A percentile compares a stretch with the other conserved stretches of the same genome.
Conservation (phyloP, 495 filamentous ascomycete genomes). For the Staphylotrichum tortipilum region DNA sequence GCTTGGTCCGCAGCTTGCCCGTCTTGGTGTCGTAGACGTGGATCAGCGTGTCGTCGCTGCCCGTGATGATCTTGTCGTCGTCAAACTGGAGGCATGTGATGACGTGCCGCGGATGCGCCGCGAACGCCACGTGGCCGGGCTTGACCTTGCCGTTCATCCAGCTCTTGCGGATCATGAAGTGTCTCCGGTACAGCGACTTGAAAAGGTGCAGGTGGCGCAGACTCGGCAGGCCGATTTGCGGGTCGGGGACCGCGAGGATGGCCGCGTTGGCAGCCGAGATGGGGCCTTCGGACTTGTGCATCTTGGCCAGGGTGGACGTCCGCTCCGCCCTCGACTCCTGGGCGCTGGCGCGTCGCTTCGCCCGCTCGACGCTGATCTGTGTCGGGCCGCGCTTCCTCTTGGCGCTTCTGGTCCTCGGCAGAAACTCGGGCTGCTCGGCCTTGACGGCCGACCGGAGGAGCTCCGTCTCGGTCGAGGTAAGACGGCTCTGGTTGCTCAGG, state of each 20-base stretch:
- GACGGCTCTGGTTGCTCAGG: conserved; percentile 46
- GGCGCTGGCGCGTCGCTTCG: conserved; percentile 44
- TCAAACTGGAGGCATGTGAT: conserved; percentile 98
- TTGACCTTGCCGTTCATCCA: conserved; percentile 83
- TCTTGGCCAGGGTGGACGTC: conserved; percentile 24
- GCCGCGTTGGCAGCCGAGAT: conserved; percentile 79
- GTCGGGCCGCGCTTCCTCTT: conserved; percentile 37
- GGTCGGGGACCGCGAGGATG: conserved; percentile 69
- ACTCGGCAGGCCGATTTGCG: conserved; percentile 66
- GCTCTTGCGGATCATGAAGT: conserved; percentile 76
- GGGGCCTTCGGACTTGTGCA: conserved; percentile 62
- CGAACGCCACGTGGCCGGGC: conserved; percentile 91
- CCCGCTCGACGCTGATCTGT: conserved; percentile 36
- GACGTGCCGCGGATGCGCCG: conserved; percentile 89
- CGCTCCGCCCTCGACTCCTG: conserved; percentile 35
- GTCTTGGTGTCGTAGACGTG: conserved; percentile 98
- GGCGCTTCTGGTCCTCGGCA: conserved; percentile 24
- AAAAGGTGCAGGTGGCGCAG: conserved; percentile 80
- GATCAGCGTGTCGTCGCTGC: conserved; percentile 95
- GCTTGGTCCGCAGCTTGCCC: conserved; percentile 67
- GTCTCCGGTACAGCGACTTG: conserved; percentile 91
- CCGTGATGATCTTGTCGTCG: conserved; percentile 93
- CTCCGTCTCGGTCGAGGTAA: conserved; percentile 42
- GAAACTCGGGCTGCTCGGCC: conserved; percentile 23
- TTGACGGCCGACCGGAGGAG: conserved; percentile 30